Percentiles rank a stretch among this genome's conserved stretches.
These are phyloP conservation scores for Yamadazyma aaseri DNA, from an alignment of 1,139 yeast genomes.

Conservation along the genomic window DNA sequence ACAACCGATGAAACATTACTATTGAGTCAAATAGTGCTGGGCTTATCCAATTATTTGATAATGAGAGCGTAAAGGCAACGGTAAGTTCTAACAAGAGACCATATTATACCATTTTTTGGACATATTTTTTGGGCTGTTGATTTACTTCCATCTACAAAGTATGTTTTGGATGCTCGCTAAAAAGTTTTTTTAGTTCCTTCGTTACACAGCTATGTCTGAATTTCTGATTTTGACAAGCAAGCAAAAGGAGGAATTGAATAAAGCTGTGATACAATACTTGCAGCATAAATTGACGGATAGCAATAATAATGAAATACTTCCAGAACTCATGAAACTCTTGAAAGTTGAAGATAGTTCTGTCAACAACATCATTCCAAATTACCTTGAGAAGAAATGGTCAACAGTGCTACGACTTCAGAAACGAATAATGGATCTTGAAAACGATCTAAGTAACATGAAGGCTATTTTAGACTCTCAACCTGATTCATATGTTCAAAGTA, in stretches of 20 bases:
- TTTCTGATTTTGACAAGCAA: conserved; percentile 42
- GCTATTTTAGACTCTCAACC: conserved; percentile 40
- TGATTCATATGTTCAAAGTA: conserved; percentile 10
- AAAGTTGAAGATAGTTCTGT: conserved; percentile 16
- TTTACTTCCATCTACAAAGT: no score
- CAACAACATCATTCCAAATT: conserved; percentile 37
- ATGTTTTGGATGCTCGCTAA: conserved; percentile 2
- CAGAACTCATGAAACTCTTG: conserved; percentile 16
- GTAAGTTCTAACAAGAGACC: no score
- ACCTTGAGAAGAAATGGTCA: conserved; percentile 86
- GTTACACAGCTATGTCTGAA: conserved; percentile 11
- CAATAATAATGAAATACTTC: conserved; percentile 14
- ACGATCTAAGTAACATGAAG: conserved; percentile 42
- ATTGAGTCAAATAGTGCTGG: no score
- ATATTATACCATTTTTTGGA: no score
- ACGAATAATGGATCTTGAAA: conserved; percentile 59
- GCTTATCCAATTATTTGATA: no score
- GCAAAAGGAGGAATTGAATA: conserved; percentile 54
- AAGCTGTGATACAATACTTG: conserved; percentile 56
- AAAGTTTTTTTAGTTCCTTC: not conserved
- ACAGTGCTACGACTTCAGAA: conserved; percentile 80
- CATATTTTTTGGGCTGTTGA: no score
- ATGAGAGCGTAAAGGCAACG: no score
- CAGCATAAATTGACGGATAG: conserved; percentile 27
- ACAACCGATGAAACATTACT: no score